A percentile compares a stretch with the other conserved stretches of the same genome.
Evolutionary conservation across 257 asterid genomes (phyloP).

Genomic region (Haberlea rhodopensis): DNA sequence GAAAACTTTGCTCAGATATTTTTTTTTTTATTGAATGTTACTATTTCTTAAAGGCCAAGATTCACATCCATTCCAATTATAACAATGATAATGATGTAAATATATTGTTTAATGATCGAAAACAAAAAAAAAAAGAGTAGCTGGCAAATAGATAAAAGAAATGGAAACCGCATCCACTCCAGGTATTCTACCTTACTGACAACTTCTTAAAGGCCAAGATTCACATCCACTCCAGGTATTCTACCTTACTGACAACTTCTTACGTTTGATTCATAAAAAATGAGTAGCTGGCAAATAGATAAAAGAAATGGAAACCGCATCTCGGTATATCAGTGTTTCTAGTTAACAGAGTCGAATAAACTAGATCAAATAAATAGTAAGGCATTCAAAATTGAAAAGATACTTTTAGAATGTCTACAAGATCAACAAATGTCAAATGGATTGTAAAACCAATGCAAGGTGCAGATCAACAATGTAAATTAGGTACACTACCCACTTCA

Average conservation of each 20-base stretch:
- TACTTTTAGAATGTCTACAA: background rate
- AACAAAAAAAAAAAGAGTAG: background rate
- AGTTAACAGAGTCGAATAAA: too few species aligned
- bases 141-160: background rate
- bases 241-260: background rate
- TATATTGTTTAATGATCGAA: background rate
- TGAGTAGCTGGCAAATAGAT: background rate
- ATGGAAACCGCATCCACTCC: background rate
- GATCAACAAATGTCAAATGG: background rate
- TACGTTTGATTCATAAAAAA: too few species aligned
- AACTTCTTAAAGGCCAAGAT: too few species aligned
- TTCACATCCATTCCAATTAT: background rate
- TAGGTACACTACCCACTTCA: background rate
- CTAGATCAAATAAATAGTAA: too few species aligned
- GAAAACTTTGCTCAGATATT: too few species aligned
- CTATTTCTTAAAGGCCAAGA: background rate
- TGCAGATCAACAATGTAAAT: background rate
- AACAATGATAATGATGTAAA: background rate
- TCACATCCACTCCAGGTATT: background rate
- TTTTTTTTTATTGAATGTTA: too few species aligned
- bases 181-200: background rate
- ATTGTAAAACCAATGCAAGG: background rate
- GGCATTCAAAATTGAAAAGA: background rate
- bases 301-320: background rate
- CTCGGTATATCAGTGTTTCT: too few species aligned